Conservation (phyloP, 1,284 basidiomycete species). For the Moesziomyces globuligerus region DNA sequence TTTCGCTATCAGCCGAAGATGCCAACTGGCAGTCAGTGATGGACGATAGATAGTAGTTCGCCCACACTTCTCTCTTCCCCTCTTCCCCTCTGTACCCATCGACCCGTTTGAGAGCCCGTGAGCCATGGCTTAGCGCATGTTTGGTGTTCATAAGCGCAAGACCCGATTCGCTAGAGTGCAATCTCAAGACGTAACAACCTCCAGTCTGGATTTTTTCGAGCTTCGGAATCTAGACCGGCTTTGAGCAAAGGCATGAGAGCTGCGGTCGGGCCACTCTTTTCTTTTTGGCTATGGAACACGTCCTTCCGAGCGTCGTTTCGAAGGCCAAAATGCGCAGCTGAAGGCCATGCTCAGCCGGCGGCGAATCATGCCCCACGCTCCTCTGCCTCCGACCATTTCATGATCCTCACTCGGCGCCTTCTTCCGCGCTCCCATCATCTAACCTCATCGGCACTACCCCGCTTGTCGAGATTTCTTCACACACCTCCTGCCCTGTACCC, state of each 20-base stretch:
- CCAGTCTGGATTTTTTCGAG: background rate
- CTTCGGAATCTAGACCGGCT: background rate
- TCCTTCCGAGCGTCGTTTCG: slow-evolving; percentile 14
- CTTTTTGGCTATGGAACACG: slow-evolving; percentile 5
- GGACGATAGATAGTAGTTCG: slow-evolving; percentile 57
- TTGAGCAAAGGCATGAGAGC: background rate
- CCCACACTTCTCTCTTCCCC: slow-evolving; percentile 16
- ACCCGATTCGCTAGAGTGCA: no score
- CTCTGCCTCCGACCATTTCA: background rate
- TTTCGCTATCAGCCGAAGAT: slow-evolving; percentile 57
- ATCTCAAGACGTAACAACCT: background rate
- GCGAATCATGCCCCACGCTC: background rate
- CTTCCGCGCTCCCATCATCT: background rate
- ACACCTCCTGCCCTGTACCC: background rate
- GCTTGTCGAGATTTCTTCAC: no score
- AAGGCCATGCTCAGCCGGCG: slow-evolving; percentile 8
- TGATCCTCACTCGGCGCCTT: background rate
- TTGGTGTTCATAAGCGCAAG: no score
- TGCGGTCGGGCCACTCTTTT: slow-evolving; percentile 22
- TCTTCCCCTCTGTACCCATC: no score
- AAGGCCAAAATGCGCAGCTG: background rate
- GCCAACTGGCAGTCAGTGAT: slow-evolving; percentile 37
- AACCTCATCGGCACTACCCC: background rate
- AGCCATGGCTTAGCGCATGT: no score
- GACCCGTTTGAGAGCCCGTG: no score